Evolutionary conservation across 2,329 filamentous ascomycete genomes (phyloP), one percentile per base, ranked within the genome.

Genomic region (Fusarium sp.): DNA sequence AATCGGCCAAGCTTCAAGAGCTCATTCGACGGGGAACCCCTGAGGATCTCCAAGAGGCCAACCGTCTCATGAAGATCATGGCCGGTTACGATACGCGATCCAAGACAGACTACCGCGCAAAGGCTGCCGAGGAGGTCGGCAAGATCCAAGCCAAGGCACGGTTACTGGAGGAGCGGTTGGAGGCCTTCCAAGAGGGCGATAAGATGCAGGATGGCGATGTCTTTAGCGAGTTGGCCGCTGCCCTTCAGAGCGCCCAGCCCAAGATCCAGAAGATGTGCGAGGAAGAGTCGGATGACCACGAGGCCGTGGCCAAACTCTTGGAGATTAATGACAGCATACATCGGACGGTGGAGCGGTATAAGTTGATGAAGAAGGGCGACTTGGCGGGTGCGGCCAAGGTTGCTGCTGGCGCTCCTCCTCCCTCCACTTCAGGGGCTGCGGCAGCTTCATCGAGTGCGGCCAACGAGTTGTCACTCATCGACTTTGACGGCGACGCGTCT

Each of bases 221-320:
- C 23, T 92, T 91, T 76, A 89, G 95, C 87, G 97, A 99, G 86
- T 89, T 99, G 64, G 95, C 95, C 6, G 92, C 93, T 74, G 92
- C 97, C 11, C 88, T 99, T 54, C 94, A 95, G 82, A 98, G 93
- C 80, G 97, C 97, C 3, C 97, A 99, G 79, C 97, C 97, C 10
- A 99, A 99, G 86, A 98, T 99, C 75, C 96, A 98, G 82, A 98
- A 95, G 85, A 99, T 99, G 96, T 98, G 96, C 80, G 96, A 98
- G 83, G 97, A 99, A 83, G 97, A 99, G 81, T 98, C 95, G 13
- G 96, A 98, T 71, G 97, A 99, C 80, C 92, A 95, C 71, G 97
- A 98, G 85, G 97, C 97, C 6, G 97, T 99, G 7, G 94, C 95
- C 50, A 98, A 98, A 84, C 88, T 99, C 13, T 89, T 99, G 66